These are phyloP conservation scores for Rhynchospora pubera DNA, from an alignment of 176 grass and related monocot species.

Conservation along the genomic window DNA sequence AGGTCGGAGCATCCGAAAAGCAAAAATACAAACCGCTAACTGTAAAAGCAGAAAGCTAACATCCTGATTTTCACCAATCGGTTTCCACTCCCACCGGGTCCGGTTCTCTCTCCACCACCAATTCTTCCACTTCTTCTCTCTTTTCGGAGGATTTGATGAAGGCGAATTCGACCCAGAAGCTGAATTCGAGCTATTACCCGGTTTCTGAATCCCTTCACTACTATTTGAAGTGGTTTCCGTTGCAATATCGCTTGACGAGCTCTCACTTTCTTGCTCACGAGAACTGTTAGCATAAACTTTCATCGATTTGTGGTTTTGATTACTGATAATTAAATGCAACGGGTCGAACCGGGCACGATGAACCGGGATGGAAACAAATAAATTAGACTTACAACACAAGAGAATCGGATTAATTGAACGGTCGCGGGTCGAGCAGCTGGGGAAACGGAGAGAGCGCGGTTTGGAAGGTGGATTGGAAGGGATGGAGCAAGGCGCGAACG, in stretches of 20 bases:
- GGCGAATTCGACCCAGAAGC: conserved; percentile 23
- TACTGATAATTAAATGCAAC: conserved; percentile 5
- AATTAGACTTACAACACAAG: conserved; percentile 6
- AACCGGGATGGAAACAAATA: conserved; percentile 22
- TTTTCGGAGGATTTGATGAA: conserved; percentile 38
- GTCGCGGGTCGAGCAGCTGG: conserved; percentile 44
- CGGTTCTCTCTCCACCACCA: conserved; percentile 35
- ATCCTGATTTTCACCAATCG: conserved; percentile 76
- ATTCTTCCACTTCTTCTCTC: conserved; percentile 71
- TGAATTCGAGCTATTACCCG: conserved; percentile 28
- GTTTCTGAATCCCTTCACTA: conserved; percentile 26
- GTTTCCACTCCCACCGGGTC: conserved; percentile 78
- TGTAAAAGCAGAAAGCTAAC: conserved; percentile 86
- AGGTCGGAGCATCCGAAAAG: conserved; percentile 72
- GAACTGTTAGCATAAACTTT: conserved; percentile 30
- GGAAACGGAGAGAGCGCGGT: conserved; percentile 23
- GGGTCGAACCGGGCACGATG: conserved; percentile 12
- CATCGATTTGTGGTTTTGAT: not conserved
- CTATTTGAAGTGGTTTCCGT: conserved; percentile 21
- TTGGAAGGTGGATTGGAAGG: conserved; percentile 23
- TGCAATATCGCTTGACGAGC: conserved; percentile 27
- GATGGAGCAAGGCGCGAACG: conserved; percentile 31
- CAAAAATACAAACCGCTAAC: conserved; percentile 77
- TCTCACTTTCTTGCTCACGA: conserved; percentile 18
- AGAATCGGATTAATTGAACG: conserved; percentile 32